Percentiles rank a stretch among this genome's conserved stretches.
Evolutionary conservation across 2,329 filamentous ascomycete species (phyloP).

Genomic region (Orbilia oligospora): DNA sequence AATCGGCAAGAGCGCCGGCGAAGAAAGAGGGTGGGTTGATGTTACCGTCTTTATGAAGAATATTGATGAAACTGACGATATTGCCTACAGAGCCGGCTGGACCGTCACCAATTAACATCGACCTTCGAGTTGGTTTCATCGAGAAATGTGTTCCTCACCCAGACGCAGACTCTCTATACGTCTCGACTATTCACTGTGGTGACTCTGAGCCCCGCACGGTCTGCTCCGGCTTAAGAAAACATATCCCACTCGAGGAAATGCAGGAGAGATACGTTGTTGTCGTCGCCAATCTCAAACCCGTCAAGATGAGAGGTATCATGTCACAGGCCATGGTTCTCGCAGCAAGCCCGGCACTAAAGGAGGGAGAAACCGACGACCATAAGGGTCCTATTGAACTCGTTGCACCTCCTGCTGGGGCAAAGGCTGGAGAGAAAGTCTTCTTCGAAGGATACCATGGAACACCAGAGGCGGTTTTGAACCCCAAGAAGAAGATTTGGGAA

Average conservation of each 20-base stretch:
- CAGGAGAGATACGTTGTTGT: slow-evolving; percentile 94
- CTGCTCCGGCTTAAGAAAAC: slow-evolving; percentile 94
- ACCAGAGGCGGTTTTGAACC: slow-evolving; percentile 93
- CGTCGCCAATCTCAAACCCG: slow-evolving; percentile 97
- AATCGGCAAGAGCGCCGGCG: slow-evolving; percentile 74
- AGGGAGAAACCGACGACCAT: slow-evolving; percentile 82
- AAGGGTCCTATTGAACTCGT: slow-evolving; percentile 95
- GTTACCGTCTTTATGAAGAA: not conserved
- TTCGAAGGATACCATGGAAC: slow-evolving; percentile 96
- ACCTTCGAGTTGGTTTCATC: slow-evolving; percentile 96
- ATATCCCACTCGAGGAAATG: slow-evolving; percentile 95
- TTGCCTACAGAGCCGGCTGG: slow-evolving; percentile 74
- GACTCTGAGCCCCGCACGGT: slow-evolving; percentile 91
- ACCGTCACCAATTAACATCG: slow-evolving; percentile 86
- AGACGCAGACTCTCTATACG: slow-evolving; percentile 94
- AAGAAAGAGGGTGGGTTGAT: slow-evolving; percentile 66
- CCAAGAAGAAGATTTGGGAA: slow-evolving; percentile 99
- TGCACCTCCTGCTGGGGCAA: slow-evolving; percentile 80
- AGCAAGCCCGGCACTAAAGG: slow-evolving; percentile 84
- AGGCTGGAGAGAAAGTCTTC: slow-evolving; percentile 87
- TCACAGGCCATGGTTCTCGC: slow-evolving; percentile 92
- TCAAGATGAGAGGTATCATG: slow-evolving; percentile 95
- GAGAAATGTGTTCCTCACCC: slow-evolving; percentile 96
- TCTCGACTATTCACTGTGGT: slow-evolving; percentile 94
- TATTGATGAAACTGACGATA: not conserved